phyloP scores from a whole-genome alignment of 371 early-diverging fungal species.

The Gilbertella persicaria region DNA sequence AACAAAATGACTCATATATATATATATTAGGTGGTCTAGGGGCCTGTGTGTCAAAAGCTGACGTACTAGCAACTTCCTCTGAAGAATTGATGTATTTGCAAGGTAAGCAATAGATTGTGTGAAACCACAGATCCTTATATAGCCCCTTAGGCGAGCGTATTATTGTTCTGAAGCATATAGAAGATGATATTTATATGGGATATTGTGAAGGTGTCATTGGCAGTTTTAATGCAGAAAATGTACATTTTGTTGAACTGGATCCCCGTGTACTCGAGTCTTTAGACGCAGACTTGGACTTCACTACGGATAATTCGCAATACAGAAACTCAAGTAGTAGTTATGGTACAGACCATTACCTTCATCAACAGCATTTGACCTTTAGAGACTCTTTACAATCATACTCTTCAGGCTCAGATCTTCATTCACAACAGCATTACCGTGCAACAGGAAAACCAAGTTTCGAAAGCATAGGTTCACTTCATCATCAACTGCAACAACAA shows the following conservation, averaged over 20 bases:
- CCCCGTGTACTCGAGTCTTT: conserved; percentile 51
- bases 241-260: conserved; percentile 59
- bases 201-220: conserved; percentile 64
- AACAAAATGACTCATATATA: not conserved
- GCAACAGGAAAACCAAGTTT: conserved; percentile 27
- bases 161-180: conserved; percentile 44
- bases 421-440: conserved; percentile 16
- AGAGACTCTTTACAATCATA: conserved; percentile 22
- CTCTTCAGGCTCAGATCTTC: conserved; percentile 29
- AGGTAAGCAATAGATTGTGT: conserved; percentile 28
- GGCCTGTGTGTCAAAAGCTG: conserved; percentile 53
- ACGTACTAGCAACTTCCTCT: conserved; percentile 51
- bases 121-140: not conserved
- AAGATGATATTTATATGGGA: conserved; percentile 52
- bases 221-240: conserved; percentile 55
- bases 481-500: conserved; percentile 15
- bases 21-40: conserved; percentile 42
- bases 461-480: conserved; percentile 28
- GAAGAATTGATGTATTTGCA: conserved; percentile 61
- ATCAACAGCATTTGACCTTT: conserved; percentile 9
- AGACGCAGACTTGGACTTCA: conserved; percentile 42
- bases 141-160: conserved; percentile 41
- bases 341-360: conserved; percentile 13
- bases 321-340: conserved; percentile 27
- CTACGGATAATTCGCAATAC: conserved; percentile 19